phyloP scores from a whole-genome alignment of 2,329 filamentous ascomycete genomes.

The Apiospora malaysiana region DNA sequence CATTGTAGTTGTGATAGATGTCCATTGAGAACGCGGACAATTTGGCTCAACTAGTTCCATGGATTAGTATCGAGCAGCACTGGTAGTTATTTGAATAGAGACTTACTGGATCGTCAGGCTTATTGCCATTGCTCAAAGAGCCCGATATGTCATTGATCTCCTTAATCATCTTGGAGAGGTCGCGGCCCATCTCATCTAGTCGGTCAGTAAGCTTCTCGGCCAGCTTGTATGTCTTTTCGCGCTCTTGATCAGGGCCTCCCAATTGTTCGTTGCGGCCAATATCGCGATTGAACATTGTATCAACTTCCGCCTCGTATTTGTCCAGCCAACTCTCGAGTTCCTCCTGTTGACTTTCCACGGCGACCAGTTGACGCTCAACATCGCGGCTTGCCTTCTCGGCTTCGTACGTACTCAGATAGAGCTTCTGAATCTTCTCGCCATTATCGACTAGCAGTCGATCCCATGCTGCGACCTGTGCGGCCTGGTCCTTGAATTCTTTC shows the following conservation, averaged over 20 bases:
- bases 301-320: slow-evolving; percentile 89
- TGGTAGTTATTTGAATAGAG: slow-evolving; percentile 29
- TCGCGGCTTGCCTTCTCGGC: slow-evolving; percentile 92
- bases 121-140: slow-evolving; percentile 85
- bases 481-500: slow-evolving; percentile 93
- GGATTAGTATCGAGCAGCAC: slow-evolving; percentile 33
- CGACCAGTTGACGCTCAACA: slow-evolving; percentile 87
- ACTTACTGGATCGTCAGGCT: slow-evolving; percentile 85
- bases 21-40: slow-evolving; percentile 92
- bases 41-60: slow-evolving; percentile 77
- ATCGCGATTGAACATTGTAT: slow-evolving; percentile 83
- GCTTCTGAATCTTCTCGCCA: slow-evolving; percentile 89
- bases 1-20: slow-evolving; percentile 91
- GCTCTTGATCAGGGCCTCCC: slow-evolving; percentile 90
- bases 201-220: slow-evolving; percentile 92
- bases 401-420: slow-evolving; percentile 91
- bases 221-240: slow-evolving; percentile 93
- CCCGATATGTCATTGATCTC: slow-evolving; percentile 96
- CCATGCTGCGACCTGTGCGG: slow-evolving; percentile 86
- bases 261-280: slow-evolving; percentile 77
- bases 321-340: slow-evolving; percentile 89
- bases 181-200: slow-evolving; percentile 91
- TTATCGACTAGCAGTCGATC: slow-evolving; percentile 93
- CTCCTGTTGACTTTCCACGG: slow-evolving; percentile 90
- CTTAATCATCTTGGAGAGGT: slow-evolving; percentile 94